These are phyloP conservation scores for Aspergillus sp. DNA, from an alignment of 2,329 filamentous ascomycete species.

Conservation along the genomic window DNA sequence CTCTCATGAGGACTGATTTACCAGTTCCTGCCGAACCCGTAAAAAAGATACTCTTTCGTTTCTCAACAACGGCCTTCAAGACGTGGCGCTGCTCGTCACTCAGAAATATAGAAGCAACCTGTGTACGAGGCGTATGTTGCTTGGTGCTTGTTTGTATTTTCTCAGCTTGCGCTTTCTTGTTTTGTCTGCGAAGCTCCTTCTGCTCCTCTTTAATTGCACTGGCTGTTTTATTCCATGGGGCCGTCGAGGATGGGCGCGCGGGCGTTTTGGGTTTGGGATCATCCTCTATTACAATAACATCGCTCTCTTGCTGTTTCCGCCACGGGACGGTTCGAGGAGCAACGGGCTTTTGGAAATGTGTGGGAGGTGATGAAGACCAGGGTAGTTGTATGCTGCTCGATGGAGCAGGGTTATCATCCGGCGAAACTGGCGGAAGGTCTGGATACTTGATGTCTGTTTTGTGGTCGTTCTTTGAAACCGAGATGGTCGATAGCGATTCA, in stretches of 20 bases:
- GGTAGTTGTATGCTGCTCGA: constrained; percentile 61
- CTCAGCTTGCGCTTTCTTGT: constrained; percentile 46
- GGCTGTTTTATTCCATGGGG: constrained; percentile 71
- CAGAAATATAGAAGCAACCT: constrained; percentile 63
- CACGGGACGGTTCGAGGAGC: constrained; percentile 71
- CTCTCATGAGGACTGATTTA: constrained; percentile 92
- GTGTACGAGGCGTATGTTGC: constrained; percentile 36
- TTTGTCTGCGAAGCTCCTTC: constrained; percentile 67
- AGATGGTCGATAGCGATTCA: background rate
- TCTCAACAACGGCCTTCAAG: constrained; percentile 75
- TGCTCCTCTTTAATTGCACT: constrained; percentile 76
- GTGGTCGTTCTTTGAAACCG: constrained; percentile 14
- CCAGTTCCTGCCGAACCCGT: constrained; percentile 94
- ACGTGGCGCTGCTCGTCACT: constrained; percentile 86
- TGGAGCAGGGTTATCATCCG: constrained; percentile 32
- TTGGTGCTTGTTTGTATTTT: constrained; percentile 44
- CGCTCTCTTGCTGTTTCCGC: constrained; percentile 39
- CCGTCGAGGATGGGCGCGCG: constrained; percentile 42
- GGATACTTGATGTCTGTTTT: constrained; percentile 35
- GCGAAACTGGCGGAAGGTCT: constrained; percentile 32
- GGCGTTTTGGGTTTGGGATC: constrained; percentile 44
- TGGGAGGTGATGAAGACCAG: constrained; percentile 65
- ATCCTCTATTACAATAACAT: constrained; percentile 21
- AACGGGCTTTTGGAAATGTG: constrained; percentile 41
- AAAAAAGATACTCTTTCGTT: constrained; percentile 90